Conservation (phyloP, 1,284 basidiomycete genomes). For the Crepidotus sp. region DNA sequence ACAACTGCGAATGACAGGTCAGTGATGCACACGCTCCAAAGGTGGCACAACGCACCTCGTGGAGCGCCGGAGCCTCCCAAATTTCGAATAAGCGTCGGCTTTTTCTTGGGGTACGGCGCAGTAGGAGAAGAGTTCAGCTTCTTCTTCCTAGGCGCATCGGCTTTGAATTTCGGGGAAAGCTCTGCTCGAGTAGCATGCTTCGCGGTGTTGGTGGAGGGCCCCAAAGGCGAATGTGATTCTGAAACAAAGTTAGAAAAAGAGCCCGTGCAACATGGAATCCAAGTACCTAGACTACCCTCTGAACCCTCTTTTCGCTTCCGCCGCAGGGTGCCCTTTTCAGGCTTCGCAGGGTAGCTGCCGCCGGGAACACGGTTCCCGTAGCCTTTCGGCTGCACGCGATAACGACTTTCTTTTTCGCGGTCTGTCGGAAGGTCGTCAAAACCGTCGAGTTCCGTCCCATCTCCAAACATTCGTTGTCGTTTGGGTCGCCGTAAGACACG, state of each 20-base stretch:
- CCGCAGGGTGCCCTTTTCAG: constrained; percentile 47
- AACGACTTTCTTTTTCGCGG: constrained; percentile 68
- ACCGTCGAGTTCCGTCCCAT: constrained; percentile 87
- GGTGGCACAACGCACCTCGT: constrained; percentile 53
- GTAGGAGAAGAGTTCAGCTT: constrained; percentile 44
- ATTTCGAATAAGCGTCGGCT: constrained; percentile 84
- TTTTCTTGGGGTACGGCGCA: constrained; percentile 39
- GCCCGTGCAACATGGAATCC: not conserved
- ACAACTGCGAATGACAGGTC: constrained; percentile 45
- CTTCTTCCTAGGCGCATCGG: constrained; percentile 39
- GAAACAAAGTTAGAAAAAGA: not conserved
- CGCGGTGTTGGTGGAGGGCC: constrained; percentile 24
- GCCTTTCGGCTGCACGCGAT: constrained; percentile 60
- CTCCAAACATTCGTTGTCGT: constrained; percentile 69
- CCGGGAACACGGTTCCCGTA: constrained; percentile 53
- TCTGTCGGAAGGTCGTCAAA: constrained; percentile 88
- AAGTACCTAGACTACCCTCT: constrained; percentile 34
- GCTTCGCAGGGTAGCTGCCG: constrained; percentile 38
- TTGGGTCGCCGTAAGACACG: constrained; percentile 71
- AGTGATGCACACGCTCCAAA: constrained; percentile 11
- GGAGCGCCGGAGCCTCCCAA: constrained; percentile 61
- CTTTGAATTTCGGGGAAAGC: constrained; percentile 21
- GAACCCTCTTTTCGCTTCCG: constrained; percentile 39
- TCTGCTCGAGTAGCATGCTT: constrained; percentile 8
- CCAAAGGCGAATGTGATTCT: constrained; percentile 15